Conservation (phyloP, 345 rosid species). For the Ricinus communis region DNA sequence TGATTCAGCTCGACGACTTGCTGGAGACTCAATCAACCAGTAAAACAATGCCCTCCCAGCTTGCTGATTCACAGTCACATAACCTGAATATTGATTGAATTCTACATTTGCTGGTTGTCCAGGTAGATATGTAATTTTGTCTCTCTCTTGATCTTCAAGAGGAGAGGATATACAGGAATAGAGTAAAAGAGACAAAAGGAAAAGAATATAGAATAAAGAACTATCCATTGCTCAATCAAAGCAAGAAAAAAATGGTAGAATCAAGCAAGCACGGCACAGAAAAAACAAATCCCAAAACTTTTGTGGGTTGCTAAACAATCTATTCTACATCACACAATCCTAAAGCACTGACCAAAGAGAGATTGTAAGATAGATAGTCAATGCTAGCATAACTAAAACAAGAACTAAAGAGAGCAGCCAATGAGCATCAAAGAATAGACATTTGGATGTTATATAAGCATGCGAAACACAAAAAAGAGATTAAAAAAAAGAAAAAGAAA, state of each 20-base stretch:
- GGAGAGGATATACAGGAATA: constrained; percentile 28
- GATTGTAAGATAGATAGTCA: not conserved
- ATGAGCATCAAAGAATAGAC: not conserved
- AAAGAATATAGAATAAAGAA: constrained; percentile 14
- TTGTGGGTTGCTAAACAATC: constrained; percentile 30
- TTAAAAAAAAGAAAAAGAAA: not conserved
- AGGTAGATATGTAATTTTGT: constrained; percentile 62
- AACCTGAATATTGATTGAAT: constrained; percentile 83
- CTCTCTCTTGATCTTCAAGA: constrained; percentile 49
- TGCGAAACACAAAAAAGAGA: not conserved
- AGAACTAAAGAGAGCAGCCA: not conserved
- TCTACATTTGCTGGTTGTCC: constrained; percentile 70
- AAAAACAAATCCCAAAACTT: constrained; percentile 26
- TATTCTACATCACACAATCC: not conserved
- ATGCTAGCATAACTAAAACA: not conserved
- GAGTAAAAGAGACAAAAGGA: constrained; percentile 27
- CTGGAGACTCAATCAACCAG: constrained; percentile 85
- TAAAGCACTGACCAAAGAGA: not conserved
- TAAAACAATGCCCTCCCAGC: constrained; percentile 91
- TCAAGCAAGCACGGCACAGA: constrained; percentile 8
- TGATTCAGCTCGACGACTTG: constrained; percentile 51
- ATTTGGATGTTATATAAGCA: not conserved
- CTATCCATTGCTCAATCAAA: constrained; percentile 36
- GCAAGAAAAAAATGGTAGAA: too few relatives aligned
- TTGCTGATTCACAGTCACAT: constrained; percentile 70